Conservation (phyloP, 371 early-diverging fungal genomes). For the Mortierella sp. region DNA sequence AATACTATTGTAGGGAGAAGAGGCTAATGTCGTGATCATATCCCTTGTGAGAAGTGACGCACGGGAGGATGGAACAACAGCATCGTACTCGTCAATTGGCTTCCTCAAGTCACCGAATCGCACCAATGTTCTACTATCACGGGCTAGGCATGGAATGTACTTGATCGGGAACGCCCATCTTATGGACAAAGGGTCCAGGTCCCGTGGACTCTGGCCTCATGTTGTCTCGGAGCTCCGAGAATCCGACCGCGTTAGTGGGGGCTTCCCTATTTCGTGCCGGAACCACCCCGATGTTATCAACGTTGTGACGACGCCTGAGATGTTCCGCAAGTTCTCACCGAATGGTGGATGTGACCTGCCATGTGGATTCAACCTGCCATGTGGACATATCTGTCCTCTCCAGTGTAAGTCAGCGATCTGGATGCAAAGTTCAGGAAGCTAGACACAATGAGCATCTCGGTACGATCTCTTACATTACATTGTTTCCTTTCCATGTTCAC, state of each 20-base stretch:
- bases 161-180: constrained; percentile 64
- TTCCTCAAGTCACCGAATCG: constrained; percentile 82
- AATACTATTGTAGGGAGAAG: constrained; percentile 43
- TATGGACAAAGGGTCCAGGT: constrained; percentile 22
- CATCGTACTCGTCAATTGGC: constrained; percentile 64
- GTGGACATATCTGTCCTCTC: constrained; percentile 53
- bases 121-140: constrained; percentile 81
- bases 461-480: too few species aligned
- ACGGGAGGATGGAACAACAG: not conserved
- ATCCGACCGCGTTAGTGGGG: constrained; percentile 46
- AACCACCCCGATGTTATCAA: constrained; percentile 53
- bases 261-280: constrained; percentile 57
- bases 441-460: too few species aligned
- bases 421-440: too few species aligned
- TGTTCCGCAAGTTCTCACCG: constrained; percentile 23
- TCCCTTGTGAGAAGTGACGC: constrained; percentile 73
- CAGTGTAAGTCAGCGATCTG: constrained; percentile 28
- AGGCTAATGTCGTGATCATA: constrained; percentile 55
- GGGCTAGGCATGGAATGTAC: constrained; percentile 68
- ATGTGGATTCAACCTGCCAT: constrained; percentile 38
- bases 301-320: not conserved
- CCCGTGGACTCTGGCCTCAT: constrained; percentile 53
- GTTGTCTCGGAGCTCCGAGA: constrained; percentile 32
- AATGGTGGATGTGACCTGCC: constrained; percentile 53
- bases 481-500: not conserved